A percentile compares a stretch with the other conserved stretches of the same genome.
phyloP scores from a whole-genome alignment of 495 filamentous ascomycete genomes.

The Neurospora sp. region DNA sequence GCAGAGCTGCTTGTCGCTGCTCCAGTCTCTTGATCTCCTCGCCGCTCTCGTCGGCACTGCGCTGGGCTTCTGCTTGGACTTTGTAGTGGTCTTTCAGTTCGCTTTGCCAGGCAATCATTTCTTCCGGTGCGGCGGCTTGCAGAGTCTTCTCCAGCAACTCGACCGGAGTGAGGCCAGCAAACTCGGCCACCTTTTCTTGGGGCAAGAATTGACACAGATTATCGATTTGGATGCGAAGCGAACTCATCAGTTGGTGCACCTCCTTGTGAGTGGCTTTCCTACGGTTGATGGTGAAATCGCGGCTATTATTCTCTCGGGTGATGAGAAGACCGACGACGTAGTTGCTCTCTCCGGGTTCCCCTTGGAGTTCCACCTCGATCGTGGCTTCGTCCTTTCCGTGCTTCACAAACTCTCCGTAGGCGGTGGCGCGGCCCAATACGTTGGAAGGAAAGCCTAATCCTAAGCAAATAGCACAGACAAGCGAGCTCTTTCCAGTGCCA shows the following conservation, averaged over 20 bases:
- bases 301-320: slow-evolving; percentile 69
- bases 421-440: slow-evolving; percentile 80
- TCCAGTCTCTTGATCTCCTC: slow-evolving; percentile 57
- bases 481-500: slow-evolving; percentile 92
- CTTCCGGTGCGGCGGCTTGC: slow-evolving; percentile 68
- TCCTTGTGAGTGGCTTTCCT: slow-evolving; percentile 43
- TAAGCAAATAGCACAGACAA: slow-evolving; percentile 94
- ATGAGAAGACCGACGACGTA: slow-evolving; percentile 66
- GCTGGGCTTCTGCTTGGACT: slow-evolving; percentile 55
- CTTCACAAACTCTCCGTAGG: slow-evolving; percentile 85
- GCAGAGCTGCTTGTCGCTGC: slow-evolving; percentile 62
- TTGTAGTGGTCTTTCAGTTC: slow-evolving; percentile 58
- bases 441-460: slow-evolving; percentile 77
- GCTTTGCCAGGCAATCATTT: slow-evolving; percentile 73
- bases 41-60: slow-evolving; percentile 45
- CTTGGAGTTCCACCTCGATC: slow-evolving; percentile 83
- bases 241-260: slow-evolving; percentile 53
- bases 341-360: slow-evolving; percentile 46
- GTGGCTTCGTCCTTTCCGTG: slow-evolving; percentile 66
- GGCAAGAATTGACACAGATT: slow-evolving; percentile 97
- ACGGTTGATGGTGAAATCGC: slow-evolving; percentile 61
- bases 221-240: slow-evolving; percentile 83
- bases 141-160: slow-evolving; percentile 81
- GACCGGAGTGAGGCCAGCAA: slow-evolving; percentile 74
- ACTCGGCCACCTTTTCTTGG: slow-evolving; percentile 92